Evolutionary conservation across 306 rosid genomes (phyloP).

Genomic region (Dryas octopetala): DNA sequence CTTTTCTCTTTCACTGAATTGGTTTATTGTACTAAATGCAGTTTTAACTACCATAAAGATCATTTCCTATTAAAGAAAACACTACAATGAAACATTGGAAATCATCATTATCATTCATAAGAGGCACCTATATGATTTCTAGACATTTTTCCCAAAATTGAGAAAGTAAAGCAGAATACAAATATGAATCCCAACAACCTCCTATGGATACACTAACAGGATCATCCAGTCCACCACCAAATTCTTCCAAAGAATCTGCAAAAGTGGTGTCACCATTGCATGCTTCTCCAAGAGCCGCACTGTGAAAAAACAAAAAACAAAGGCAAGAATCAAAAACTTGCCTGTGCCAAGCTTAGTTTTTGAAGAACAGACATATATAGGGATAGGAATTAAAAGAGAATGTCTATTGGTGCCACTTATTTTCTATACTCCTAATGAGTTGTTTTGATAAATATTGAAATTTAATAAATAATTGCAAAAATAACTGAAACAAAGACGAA

Average conservation of each 20-base stretch:
- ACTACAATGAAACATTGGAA: not conserved
- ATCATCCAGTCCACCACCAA: constrained; percentile 92
- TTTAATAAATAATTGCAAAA: not conserved
- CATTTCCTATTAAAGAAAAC: not conserved
- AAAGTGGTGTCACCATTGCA: constrained; percentile 70
- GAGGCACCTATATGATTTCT: constrained; percentile 10
- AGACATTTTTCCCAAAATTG: constrained; percentile 17
- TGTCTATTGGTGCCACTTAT: not conserved
- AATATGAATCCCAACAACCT: constrained; percentile 58
- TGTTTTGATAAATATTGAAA: too few species aligned
- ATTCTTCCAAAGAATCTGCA: constrained; percentile 82
- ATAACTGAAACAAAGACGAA: not conserved
- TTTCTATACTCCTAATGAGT: not conserved
- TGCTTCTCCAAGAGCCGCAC: constrained; percentile 86
- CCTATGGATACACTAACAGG: constrained; percentile 93
- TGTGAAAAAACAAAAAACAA: constrained; percentile 27
- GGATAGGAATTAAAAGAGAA: not conserved
- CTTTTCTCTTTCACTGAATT: not conserved
- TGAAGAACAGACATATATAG: not conserved
- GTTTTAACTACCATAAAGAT: not conserved
- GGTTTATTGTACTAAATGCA: not conserved
- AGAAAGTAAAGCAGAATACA: constrained; percentile 28
- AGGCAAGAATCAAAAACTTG: constrained; percentile 30
- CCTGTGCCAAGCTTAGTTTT: constrained; percentile 6
- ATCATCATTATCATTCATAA: not conserved